phyloP scores from a whole-genome alignment of 1,139 yeast species.

The Blastobotrys persicus region DNA sequence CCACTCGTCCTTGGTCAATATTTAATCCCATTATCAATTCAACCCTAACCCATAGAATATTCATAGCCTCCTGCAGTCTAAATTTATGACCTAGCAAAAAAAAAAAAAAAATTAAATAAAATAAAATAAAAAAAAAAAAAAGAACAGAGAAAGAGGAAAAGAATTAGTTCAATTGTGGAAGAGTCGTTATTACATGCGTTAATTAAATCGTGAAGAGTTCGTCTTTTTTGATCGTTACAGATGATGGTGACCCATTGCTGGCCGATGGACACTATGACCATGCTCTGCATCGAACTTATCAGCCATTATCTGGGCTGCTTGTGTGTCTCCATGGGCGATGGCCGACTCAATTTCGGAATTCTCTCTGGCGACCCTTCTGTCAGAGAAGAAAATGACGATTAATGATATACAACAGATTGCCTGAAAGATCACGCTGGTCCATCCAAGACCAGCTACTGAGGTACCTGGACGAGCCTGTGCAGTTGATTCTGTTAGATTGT shows the following conservation, averaged over 20 bases:
- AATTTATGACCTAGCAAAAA: too few species aligned
- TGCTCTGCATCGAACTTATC: constrained; percentile 4
- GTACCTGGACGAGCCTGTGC: constrained; percentile 20
- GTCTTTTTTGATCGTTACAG: not conserved
- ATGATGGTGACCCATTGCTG: constrained; percentile 1
- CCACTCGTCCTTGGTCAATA: not conserved
- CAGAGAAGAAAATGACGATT: constrained; percentile 23
- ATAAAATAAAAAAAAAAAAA: too few species aligned
- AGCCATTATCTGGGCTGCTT: constrained; percentile 6
- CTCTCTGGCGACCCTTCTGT: constrained; percentile 16
- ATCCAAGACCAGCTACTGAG: constrained; percentile 28
- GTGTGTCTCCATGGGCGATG: constrained; percentile 10
- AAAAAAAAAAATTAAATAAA: too few species aligned
- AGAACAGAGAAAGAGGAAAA: too few species aligned
- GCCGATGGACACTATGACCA: not conserved
- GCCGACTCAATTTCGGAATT: constrained; percentile 17
- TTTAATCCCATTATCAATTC: not conserved
- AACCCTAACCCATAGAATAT: not conserved
- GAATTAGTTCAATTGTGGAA: not conserved
- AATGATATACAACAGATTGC: constrained; percentile 22
- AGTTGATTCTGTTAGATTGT: constrained; percentile 19
- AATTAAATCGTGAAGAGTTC: not conserved
- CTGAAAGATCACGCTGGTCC: constrained; percentile 25
- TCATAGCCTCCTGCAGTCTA: too few species aligned
- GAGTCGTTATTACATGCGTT: constrained; percentile 1